Base-by-base conservation (phyloP, 805 yeast genomes). In the Cyberlindnera sargentensis region DNA sequence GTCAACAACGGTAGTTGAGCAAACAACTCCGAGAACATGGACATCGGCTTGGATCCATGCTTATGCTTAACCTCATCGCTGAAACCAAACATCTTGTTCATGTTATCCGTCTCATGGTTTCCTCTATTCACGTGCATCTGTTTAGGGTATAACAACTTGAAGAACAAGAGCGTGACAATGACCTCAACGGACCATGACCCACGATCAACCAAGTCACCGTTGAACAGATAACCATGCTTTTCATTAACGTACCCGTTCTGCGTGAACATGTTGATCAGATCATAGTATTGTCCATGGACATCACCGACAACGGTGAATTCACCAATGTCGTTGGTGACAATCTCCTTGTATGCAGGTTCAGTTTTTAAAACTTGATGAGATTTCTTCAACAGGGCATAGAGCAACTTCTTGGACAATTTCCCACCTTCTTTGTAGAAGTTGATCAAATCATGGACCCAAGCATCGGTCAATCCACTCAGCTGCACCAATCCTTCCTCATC, bases 101-200 rank as follows among this genome's bases (percentile, higher is more conserved):
- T 93, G 55, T 86, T 95, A 58, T 84, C 84, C 2, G 97, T 90
- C 64, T 93, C 99, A 64, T 93, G 99, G 62, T 93, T 93, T 27
- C 99, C 99, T 60, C 99, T 75, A 66, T 93, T 93, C 47, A 93
- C 62, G 64, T 67, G 89, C 37, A 91, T 63, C 37, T 74, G 71
- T 3, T 66, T 57, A 11, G 99, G 99, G 56, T 74, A 83, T 31
- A 83, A 63, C 31, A 89, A 69, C 65, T 93, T 93, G 63, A 86
- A 74, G 9, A 82, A 72, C 61, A 85, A 89, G 36, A 87, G 72
- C 29, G 84, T 69, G 38, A 93, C 66, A 2, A 96, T 96, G 38
- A 93, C 95, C 61, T 93, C 99, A 59, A 95, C 86, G 4, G 97
- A 88, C 98, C 99, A 91, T 15, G 95, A 85, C 5, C 99, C 99